Base-by-base conservation (phyloP, 2,329 filamentous ascomycete species). In the Calonectria pseudoreteaudii region DNA sequence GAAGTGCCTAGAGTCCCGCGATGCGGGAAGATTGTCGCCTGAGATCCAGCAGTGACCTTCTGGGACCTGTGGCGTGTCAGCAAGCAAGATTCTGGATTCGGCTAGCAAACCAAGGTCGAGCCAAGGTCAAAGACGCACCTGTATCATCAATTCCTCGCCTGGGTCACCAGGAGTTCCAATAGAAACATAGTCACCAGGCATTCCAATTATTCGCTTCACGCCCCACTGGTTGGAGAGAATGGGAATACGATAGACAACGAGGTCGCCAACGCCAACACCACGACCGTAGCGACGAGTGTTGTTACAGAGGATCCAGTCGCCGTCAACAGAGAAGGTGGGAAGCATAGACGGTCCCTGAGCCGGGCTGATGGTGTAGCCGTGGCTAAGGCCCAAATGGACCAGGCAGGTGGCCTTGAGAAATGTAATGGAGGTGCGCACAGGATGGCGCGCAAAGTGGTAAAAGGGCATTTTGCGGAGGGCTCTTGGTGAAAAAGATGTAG, bases 1-100 rank as follows among this genome's bases (percentile, higher is more conserved):
- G 86, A 94, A 98, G 50, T 92, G 88, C 75, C 97, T 92, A 53
- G 95, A 98, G 86, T 99, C 97, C 76, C 95, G 88, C 30, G 95
- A 98, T 80, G 91, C 93, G 4, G 91, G 89, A 74, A 98, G 82
- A 84, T 98, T 98, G 84, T 99, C 97, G 3, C 97, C 97, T 3
- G 92, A 91, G 9, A 98, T 87, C 91, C 95, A 98, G 80, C 95
- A 97, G 87, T 99, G 97, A 1, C 97, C 97, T 81, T 94, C 88
- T 0, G 97, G 97, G 20, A 99, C 92, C 94, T 97, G 80, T n/a
- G 23, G 10, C 7, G 20, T 16, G 65, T 80, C 31, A 80, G 76
- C 47, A 36, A 26, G 23, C 18, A 14, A 14, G 14, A 4, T 18
- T 28, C 13, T 1, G n/a, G 13, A 6, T 36, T 41, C 13, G 34